Base-by-base conservation (phyloP, 1,284 basidiomycete species). In the Leucoagaricus sp. region DNA sequence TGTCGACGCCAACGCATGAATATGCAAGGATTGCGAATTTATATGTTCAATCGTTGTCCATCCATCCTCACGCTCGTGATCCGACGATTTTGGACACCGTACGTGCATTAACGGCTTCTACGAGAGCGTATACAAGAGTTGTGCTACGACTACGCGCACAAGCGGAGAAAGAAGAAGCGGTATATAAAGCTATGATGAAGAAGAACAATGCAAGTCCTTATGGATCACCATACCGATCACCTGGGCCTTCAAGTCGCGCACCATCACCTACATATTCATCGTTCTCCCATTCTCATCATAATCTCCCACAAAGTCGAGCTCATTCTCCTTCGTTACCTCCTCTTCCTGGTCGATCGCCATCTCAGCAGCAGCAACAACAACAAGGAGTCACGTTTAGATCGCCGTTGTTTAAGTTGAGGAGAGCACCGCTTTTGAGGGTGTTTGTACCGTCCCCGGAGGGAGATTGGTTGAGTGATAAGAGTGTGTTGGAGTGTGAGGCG, bases 391-490 rank as follows among this genome's bases (percentile, higher is more conserved):
- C 67, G 1, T 90, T 90, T 74, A 79, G 75, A 42, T 90, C 87
- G 0, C 87, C 90, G 6, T 73, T 93, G 54, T 87, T 85, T 74
- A 75, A 82, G 17, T 66, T 80, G 10, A 79, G 85, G 6, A 82
- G 89, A 8, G 89, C 90, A 2, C 89, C 89, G 12, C 72, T 92
- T 26, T 65, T 93, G 59, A 77, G 88, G 19, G 87, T 91, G 33
- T 93, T 91, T 65, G 87, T 93, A 2, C 89, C 90, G 15, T 89
- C 86, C 6, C 86, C 87, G 0, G 89, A 91, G 49, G 89, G 90
- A 3, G 85, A 87, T 59, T 93, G 91, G 91, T 72, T 93, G 53
- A 86, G 86, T 13, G 90, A 93, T 67, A 76, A 81, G 61, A 87
- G 87, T 60, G 85, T 93, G 13, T 61, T 91, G 54, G 86, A 87